A percentile compares a stretch with the other conserved stretches of the same genome.
Evolutionary conservation across 148 eudicot species (phyloP).

Genomic region (Dysphania ambrosioides): DNA sequence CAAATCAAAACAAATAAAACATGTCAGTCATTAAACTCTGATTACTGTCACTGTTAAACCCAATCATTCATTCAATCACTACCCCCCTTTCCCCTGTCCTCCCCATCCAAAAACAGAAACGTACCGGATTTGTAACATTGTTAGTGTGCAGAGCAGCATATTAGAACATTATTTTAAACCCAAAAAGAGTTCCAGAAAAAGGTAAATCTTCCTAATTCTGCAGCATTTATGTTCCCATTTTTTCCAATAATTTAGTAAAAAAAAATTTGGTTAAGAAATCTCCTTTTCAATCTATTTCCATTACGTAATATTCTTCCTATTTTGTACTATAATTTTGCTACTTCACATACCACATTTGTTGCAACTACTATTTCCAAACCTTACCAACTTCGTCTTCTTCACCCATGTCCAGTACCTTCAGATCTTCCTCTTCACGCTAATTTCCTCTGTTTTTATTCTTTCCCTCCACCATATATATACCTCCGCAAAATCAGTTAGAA

Average conservation of each 20-base stretch:
- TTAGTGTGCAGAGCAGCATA: no score
- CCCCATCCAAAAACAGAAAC: background rate
- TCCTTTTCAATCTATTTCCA: no score
- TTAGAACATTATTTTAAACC: background rate
- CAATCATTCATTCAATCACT: conserved; percentile 16
- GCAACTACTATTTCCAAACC: conserved; percentile 11
- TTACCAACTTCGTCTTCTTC: conserved; percentile 3
- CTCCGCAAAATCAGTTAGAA: background rate
- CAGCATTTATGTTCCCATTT: no score
- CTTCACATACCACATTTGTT: no score
- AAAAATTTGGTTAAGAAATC: no score
- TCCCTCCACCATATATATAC: background rate
- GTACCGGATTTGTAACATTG: no score
- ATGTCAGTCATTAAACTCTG: background rate
- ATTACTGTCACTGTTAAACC: background rate
- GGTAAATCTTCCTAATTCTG: background rate
- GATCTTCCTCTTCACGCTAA: background rate
- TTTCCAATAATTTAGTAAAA: no score
- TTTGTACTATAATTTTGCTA: background rate
- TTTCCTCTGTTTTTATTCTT: background rate
- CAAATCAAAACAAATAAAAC: background rate
- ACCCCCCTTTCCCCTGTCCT: background rate
- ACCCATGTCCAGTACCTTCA: conserved; percentile 9
- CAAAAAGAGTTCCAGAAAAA: no score
- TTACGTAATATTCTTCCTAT: background rate